Base-by-base conservation (phyloP, 441 rosid species). In the Pelargonium fulgidum region DNA sequence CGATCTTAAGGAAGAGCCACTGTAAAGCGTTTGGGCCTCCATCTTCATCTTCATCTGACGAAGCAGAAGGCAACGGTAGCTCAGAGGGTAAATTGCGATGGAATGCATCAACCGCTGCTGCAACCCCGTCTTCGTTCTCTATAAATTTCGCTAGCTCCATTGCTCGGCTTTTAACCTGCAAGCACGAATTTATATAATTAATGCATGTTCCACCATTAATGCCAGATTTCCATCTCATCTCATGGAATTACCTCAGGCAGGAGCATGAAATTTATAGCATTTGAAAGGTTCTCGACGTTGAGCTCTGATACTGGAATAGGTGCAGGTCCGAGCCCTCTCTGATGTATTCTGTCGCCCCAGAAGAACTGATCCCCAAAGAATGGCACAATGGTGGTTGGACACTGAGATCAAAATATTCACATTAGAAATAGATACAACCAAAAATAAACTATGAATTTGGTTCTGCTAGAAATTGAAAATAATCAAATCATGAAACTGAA, bases 321-420 rank as follows among this genome's bases (percentile, higher is more conserved):
- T 52, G 79, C 74, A 64, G 98, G 98, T 61, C 99, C 99, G 12
- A 91, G 84, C 52, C 87, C 94, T 81, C 75, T 80, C 76, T 84
- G 75, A 74, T 79, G 83, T 47, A 94, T 72, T 74, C 90, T 83
- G 45, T 94, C 97, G 10, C 91, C 98, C 99, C 99, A 94, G 80
- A 94, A 94, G 85, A 94, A 92, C 73, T 94, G 99, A 78, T 94
- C 99, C 71, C 99, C 99, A 59, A 94, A 92, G 83, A 94, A 94
- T 0, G 99, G 99, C 39, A 94, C 96, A 16, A 94, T 84, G 39
- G 97, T 92, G 17, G 98, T 94, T 50, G 99, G 99, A 79, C 99
- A 90, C 99, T 94, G 88, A 81, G 67, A 77, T 29, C 59, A 67
- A 11, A 68, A 58, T 22, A 70, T 61, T 72, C 20, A 68, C 33